A percentile compares a stretch with the other conserved stretches of the same genome.
Conservation (phyloP, 768 basidiomycete species). For the Pisolithus tinctorius region DNA sequence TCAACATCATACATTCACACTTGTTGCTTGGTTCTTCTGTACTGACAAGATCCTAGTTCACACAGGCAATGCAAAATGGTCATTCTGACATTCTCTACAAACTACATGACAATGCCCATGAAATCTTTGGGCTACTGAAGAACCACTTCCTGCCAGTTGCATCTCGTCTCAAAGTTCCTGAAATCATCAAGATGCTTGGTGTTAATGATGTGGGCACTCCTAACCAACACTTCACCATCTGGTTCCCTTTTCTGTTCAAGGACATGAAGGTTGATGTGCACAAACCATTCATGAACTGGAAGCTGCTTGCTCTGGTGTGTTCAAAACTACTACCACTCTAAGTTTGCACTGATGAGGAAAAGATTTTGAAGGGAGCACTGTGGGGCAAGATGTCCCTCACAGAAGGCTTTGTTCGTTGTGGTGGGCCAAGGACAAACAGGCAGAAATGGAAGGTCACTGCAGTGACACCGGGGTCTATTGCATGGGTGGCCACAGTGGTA, state of each 20-base stretch:
- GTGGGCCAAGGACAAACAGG: too few relatives aligned
- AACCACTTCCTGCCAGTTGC: not conserved
- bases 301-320: too few relatives aligned
- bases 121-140: not conserved
- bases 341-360: not conserved
- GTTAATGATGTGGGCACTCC: too few relatives aligned
- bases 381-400: too few relatives aligned
- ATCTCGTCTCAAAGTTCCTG: not conserved
- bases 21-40: not conserved
- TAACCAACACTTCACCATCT: too few relatives aligned
- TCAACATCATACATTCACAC: not conserved
- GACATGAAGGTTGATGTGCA: not conserved
- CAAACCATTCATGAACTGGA: too few relatives aligned
- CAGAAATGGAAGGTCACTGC: too few relatives aligned
- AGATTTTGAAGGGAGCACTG: too few relatives aligned
- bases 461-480: too few relatives aligned
- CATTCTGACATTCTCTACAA: not conserved
- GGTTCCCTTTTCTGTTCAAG: not conserved
- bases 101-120: not conserved
- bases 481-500: too few relatives aligned
- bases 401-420: too few relatives aligned
- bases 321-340: not conserved
- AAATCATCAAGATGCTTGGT: not conserved
- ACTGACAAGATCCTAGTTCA: not conserved
- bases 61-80: too few relatives aligned